Evolutionary conservation across 148 eudicot genomes (phyloP), one percentile per base, ranked within the genome.

Genomic region (Camellia lanceoleosa): DNA sequence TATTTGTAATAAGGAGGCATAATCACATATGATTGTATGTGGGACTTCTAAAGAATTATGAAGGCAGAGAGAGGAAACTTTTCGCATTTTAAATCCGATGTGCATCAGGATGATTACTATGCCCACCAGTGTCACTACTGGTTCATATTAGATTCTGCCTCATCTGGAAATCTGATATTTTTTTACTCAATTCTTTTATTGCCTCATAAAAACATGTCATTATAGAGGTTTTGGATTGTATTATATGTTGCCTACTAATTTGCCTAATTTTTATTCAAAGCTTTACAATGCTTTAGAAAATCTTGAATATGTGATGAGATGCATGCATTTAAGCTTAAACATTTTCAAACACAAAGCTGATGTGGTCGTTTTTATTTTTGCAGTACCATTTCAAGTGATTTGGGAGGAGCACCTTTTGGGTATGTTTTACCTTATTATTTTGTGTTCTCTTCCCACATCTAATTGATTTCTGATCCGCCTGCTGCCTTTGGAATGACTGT

Each of bases 391-490:
- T 87, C 94, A 62, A 80, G 80, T 80, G 97, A 90, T 70, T 76
- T 87, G 83, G 95, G 91, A 78, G 98, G 98, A 68, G 91, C 98
- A 58, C 98, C 98, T 52, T 94, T 94, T 74, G 97, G 98, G 98
- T 94, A 92, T 60, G 87, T 83, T 51, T 15, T 75, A 7, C 59
- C 30, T 18, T 7, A 71, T 68, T 58, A 13, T 20, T 30, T 8
- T 12, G 11, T 15, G 5, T 42, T 13, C 18, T 19, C 23, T 20
- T 10, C 5, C 74, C 56, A 4, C 47, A 12, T 75, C 23, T 59
- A 12, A 75, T 13, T 75, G 46, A 30, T 74, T 52, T 74, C 12
- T 74, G 43, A 14, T 74, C 41, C 49, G 7, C 38, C 13, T 42
- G 78, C 30, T 58, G 78, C 78, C 30, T 60, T 75, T n/a, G 4